phyloP scores from a whole-genome alignment of 768 basidiomycete genomes.

The Naematelia aurantialba region DNA sequence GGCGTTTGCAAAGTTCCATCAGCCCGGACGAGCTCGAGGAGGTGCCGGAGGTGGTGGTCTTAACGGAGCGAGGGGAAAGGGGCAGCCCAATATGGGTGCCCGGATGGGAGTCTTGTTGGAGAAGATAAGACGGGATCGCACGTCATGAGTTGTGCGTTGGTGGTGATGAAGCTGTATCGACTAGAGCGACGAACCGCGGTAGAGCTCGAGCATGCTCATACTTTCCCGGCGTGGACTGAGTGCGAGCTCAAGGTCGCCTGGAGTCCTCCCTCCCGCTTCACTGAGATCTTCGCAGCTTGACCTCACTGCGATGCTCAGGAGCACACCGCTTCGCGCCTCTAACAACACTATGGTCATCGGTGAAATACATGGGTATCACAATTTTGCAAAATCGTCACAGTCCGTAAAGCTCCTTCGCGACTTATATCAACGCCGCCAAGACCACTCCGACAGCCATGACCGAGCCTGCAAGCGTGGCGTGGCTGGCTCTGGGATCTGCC shows the following conservation, averaged over 20 bases:
- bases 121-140: slow-evolving; percentile 61
- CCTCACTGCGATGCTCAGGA: no score
- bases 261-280: neutral
- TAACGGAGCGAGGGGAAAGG: slow-evolving; percentile 14
- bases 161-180: neutral
- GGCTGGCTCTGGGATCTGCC: neutral
- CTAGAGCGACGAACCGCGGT: no score
- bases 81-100: slow-evolving; percentile 74
- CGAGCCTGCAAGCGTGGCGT: neutral
- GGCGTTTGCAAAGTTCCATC: slow-evolving; percentile 39
- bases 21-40: neutral
- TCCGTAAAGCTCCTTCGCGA: neutral
- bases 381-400: neutral
- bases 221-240: no score
- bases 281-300: no score
- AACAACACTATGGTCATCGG: no score
- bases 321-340: no score
- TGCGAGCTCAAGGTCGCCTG: neutral
- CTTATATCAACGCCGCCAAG: slow-evolving; percentile 6
- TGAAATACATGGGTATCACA: neutral
- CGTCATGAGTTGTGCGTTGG: slow-evolving; percentile 2
- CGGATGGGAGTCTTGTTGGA: slow-evolving; percentile 84
- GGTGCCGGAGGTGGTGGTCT: slow-evolving; percentile 27
- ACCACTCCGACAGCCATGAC: neutral
- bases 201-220: no score